Percentiles rank a stretch among this genome's conserved stretches.
Evolutionary conservation across 2,329 filamentous ascomycete genomes (phyloP).

Genomic region (Paraconiothyrium brasiliense): DNA sequence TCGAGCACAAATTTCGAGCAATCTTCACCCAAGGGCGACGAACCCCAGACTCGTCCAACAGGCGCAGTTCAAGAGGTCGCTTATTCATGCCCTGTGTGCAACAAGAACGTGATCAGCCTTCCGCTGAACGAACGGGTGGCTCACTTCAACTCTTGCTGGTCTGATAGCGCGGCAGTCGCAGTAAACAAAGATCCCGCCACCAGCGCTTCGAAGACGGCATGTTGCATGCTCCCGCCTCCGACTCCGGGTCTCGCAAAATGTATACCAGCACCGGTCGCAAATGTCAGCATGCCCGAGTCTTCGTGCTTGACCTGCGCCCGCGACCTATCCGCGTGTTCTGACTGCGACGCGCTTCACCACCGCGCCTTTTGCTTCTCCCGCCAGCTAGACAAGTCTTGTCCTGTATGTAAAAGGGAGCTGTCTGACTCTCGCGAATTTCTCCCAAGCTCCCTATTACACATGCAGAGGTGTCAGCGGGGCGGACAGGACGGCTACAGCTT

Average conservation of each 20-base stretch:
- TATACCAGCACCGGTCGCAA: not conserved
- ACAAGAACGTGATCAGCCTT: no score
- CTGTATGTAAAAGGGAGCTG: not conserved
- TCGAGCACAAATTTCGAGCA: not conserved
- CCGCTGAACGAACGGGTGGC: not conserved
- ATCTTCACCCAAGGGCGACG: not conserved
- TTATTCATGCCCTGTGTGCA: not conserved
- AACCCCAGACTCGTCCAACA: not conserved
- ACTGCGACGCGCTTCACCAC: slow-evolving; percentile 2
- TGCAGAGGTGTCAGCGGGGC: slow-evolving; percentile 2
- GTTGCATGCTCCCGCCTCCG: not conserved
- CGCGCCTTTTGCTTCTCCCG: not conserved
- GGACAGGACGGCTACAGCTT: not conserved
- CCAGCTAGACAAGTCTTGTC: not conserved
- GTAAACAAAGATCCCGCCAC: no score
- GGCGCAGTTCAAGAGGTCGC: not conserved
- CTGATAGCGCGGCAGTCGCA: not conserved
- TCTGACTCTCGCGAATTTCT: not conserved
- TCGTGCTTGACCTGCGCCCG: not conserved
- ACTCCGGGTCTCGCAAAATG: not conserved
- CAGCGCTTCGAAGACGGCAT: not conserved
- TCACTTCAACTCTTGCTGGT: slow-evolving; percentile 2
- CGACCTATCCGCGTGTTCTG: not conserved
- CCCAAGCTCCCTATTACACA: not conserved
- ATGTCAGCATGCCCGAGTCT: not conserved